Percentiles rank a stretch among this genome's conserved stretches.
These are phyloP conservation scores for Pythium chondricola DNA, from an alignment of 352 stramenopile genomes.

Conservation along the genomic window DNA sequence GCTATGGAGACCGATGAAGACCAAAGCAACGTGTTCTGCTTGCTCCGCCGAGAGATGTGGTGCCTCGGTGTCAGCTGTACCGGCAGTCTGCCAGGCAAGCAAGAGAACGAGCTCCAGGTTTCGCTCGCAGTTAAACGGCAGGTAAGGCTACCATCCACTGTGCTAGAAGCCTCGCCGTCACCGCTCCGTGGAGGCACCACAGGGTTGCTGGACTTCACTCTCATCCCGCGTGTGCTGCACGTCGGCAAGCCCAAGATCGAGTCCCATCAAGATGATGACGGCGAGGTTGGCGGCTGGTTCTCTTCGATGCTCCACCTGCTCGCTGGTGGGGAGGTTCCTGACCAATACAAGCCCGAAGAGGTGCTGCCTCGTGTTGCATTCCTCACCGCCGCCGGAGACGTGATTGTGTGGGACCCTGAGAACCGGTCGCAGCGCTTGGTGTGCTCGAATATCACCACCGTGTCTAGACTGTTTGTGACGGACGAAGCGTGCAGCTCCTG, in stretches of 20 bases:
- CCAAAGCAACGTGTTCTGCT: conserved; percentile 44
- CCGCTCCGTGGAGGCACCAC: background rate
- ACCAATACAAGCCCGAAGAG: conserved; percentile 64
- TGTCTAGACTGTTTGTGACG: conserved; percentile 44
- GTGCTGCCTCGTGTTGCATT: conserved; percentile 66
- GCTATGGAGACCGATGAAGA: conserved; percentile 56
- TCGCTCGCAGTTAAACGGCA: conserved; percentile 35
- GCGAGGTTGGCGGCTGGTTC: conserved; percentile 42
- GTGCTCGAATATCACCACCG: conserved; percentile 61
- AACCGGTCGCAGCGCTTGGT: conserved; percentile 55
- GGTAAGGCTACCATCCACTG: conserved; percentile 35
- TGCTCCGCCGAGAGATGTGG: conserved; percentile 54
- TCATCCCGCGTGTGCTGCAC: conserved; percentile 53
- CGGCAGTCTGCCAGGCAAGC: conserved; percentile 30
- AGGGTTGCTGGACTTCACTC: conserved; percentile 36
- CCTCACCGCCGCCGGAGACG: conserved; percentile 39
- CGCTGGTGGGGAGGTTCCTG: conserved; percentile 52
- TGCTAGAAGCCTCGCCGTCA: conserved; percentile 13
- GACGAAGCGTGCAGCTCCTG: conserved; percentile 34
- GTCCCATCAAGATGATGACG: conserved; percentile 30
- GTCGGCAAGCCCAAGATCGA: conserved; percentile 35
- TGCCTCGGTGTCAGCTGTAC: conserved; percentile 33
- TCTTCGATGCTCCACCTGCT: conserved; percentile 52
- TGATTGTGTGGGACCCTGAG: conserved; percentile 79
- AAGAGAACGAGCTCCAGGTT: conserved; percentile 27